Base-by-base conservation (phyloP, 495 filamentous ascomycete species). In the Astrocystis sublimbata region DNA sequence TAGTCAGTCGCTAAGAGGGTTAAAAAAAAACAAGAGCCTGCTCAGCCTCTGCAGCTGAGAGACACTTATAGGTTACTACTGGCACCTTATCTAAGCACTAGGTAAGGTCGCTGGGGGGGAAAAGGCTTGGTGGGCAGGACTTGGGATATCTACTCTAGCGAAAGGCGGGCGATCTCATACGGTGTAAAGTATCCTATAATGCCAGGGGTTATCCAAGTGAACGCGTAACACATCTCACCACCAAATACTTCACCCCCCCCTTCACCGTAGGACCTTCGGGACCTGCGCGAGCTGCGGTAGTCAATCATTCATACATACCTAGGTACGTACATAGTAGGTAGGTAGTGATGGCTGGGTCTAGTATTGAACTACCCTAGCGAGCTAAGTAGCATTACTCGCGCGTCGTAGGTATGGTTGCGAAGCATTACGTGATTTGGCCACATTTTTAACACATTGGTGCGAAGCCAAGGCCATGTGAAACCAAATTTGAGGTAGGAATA, bases 141-240 rank as follows among this genome's bases (percentile, higher is more conserved):
- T n/a, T n/a, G n/a, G n/a, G n/a, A n/a, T n/a, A n/a, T n/a, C n/a
- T n/a, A n/a, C n/a, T n/a, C n/a, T n/a, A n/a, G n/a, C n/a, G n/a
- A n/a, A n/a, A n/a, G n/a, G n/a, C n/a, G n/a, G 54, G 19, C 40
- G 54, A 45, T 57, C 54, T 57, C 40, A 33, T 43, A 57, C 54
- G 54, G 54, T 57, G 54, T 52, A 52, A 19, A 36, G 49, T 0
- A 35, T 0, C n/a, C n/a, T n/a, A 30, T 49, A 35, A 8, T 28
- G 35, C 28, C 33, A 9, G 49, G 46, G 49, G 46, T 5, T 15
- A 52, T 15, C 30, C 49, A 52, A 35, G 30, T 52, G 49, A 52
- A 57, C 54, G 54, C 54, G 54, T 57, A 57, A 54, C 54, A 38
- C 40, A 43, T 43, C 52, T 31, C 35, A 56, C 28, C 13, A 57